These are phyloP conservation scores for Dendrobium catenatum DNA, from an alignment of 106 monocot species.

Conservation along the genomic window DNA sequence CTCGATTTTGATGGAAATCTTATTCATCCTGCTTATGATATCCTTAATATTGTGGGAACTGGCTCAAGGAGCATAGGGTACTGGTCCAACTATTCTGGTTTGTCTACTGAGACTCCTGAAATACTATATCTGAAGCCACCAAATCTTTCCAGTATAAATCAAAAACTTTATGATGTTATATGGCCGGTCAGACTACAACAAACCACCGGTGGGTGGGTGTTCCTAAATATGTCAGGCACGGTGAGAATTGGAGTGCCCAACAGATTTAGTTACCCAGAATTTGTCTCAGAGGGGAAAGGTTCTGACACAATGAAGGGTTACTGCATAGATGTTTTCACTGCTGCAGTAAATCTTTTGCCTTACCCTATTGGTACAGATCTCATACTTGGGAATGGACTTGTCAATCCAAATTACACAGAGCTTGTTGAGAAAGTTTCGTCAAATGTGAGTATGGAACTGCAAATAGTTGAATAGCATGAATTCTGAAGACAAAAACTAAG, in stretches of 20 bases:
- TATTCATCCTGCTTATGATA: conserved; percentile 62
- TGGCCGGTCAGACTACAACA: conserved; percentile 60
- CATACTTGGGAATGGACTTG: conserved; percentile 50
- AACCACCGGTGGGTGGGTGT: conserved; percentile 81
- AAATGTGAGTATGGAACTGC: conserved; percentile 42
- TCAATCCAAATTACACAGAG: conserved; percentile 57
- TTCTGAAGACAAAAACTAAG: background rate
- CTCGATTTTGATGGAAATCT: conserved; percentile 53
- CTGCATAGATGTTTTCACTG: conserved; percentile 71
- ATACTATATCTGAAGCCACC: conserved; percentile 26
- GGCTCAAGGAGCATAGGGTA: conserved; percentile 46
- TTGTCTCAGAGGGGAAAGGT: conserved; percentile 37
- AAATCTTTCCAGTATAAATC: conserved; percentile 27
- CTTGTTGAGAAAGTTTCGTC: conserved; percentile 48
- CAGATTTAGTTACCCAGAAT: conserved; percentile 49
- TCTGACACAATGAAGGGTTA: conserved; percentile 44
- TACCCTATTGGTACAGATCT: conserved; percentile 64
- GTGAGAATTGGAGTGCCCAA: conserved; percentile 69
- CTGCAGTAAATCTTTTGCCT: conserved; percentile 58
- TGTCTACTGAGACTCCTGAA: conserved; percentile 60
- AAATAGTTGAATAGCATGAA: background rate
- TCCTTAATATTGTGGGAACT: conserved; percentile 55
- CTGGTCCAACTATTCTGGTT: conserved; percentile 64
- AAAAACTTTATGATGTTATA: conserved; percentile 46
- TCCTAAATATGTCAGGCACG: too few relatives aligned